Base-by-base conservation (phyloP, 257 asterid species). In the Nicotiana benthamiana region DNA sequence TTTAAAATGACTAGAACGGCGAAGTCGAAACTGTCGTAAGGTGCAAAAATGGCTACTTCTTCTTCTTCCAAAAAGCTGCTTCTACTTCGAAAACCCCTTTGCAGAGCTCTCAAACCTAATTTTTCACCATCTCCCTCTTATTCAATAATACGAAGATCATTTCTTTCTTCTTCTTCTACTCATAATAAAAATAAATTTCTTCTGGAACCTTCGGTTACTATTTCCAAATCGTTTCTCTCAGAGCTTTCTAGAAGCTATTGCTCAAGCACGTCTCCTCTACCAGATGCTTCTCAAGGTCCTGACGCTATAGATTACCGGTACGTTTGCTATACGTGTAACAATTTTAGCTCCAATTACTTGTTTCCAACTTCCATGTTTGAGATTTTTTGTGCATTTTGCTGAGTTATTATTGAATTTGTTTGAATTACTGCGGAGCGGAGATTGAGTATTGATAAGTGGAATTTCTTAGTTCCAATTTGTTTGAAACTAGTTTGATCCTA, bases 271-370 rank as follows among this genome's bases (percentile, higher is more conserved):
- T 89, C 97, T 67, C 84, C 92, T 67, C 86, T 83, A 8, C 79
- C 54, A 18, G 86, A 84, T 40, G 93, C 81, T 51, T 6, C 87
- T 72, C 85, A 75, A 48, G 93, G 86, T 46, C 95, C 96, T 26
- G 83, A 93, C 48, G 43, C 92, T 64, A 82, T 86, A 26, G 86
- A 94, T 88, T 89, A 90, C 86, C 72, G 89, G 98, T 92, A 80
- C 75, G 82, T n/a, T 36, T 78, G 6, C 30, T 56, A 1, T 15
- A 34, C 9, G 12, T 40, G 0, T 51, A 2, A 20, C 36, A 36
- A 13, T 10, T 72, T 22, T 34, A 9, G 6, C 9, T 22, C 34
- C 5, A 6, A 1, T 9, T 12, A n/a, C 22, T 48, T 78, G 20
- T 54, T 30, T 48, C 4, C 46, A 62, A 22, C n/a, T 11, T 9